These are phyloP conservation scores for Isatis lusitanica DNA, from an alignment of 441 rosid species.

Conservation along the genomic window DNA sequence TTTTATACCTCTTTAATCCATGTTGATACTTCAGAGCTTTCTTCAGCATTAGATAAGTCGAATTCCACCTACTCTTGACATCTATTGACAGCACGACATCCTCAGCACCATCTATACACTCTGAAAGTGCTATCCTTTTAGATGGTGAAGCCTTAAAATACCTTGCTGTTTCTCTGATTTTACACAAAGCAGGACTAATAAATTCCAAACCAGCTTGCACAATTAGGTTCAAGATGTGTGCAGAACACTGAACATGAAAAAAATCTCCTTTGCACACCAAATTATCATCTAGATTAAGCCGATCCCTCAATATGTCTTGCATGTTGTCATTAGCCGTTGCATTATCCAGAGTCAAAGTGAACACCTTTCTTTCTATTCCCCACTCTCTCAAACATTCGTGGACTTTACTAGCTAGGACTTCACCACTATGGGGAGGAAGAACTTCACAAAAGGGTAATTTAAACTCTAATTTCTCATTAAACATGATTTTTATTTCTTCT, in stretches of 20 bases:
- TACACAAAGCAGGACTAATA: neutral
- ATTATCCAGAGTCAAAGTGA: neutral
- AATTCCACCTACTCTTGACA: neutral
- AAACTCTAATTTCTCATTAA: no score
- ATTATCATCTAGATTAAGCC: neutral
- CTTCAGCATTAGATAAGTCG: neutral
- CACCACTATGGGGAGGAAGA: neutral
- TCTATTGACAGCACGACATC: neutral
- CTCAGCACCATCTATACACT: neutral
- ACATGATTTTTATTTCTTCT: no score
- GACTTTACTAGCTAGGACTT: neutral
- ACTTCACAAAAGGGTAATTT: neutral
- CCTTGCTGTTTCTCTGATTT: neutral
- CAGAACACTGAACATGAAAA: no score
- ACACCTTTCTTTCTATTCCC: neutral
- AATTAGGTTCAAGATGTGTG: neutral
- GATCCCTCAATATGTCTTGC: neutral
- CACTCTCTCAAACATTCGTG: neutral
- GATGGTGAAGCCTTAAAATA: neutral
- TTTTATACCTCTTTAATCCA: neutral
- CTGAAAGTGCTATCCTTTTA: neutral
- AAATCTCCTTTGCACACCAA: neutral
- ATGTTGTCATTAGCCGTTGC: neutral
- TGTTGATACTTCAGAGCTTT: neutral
- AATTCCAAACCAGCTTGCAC: neutral